Conservation (phyloP, 2,329 filamentous ascomycete species). For the Fusarium sp. region DNA sequence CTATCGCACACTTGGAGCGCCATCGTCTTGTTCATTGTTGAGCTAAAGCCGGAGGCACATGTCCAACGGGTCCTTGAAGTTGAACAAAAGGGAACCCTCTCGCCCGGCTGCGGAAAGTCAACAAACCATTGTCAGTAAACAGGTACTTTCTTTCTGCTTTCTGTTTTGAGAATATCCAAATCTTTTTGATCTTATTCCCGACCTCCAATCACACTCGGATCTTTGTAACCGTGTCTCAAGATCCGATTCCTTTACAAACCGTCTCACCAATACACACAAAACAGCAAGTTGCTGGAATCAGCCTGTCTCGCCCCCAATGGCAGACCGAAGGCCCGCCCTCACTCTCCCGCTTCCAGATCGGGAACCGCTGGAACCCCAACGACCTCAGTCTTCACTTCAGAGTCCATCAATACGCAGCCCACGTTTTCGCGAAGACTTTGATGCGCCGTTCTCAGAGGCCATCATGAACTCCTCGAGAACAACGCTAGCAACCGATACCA, state of each 20-base stretch:
- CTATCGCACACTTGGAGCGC: slow-evolving; percentile 41
- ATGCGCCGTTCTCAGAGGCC: slow-evolving; percentile 57
- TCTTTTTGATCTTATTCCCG: slow-evolving; percentile 10
- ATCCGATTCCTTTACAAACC: background rate
- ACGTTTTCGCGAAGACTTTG: slow-evolving; percentile 57
- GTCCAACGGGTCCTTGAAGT: slow-evolving; percentile 34
- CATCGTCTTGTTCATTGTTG: slow-evolving; percentile 33
- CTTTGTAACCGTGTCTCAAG: slow-evolving; percentile 24
- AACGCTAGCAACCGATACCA: slow-evolving; percentile 48
- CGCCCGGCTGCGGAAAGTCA: slow-evolving; percentile 26
- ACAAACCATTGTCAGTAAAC: slow-evolving; percentile 28
- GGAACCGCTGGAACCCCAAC: slow-evolving; percentile 42
- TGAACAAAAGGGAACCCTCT: slow-evolving; percentile 41
- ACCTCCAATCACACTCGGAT: slow-evolving; percentile 1
- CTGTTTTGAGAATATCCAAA: slow-evolving; percentile 2
- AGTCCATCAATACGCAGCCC: slow-evolving; percentile 50
- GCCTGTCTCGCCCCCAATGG: slow-evolving; percentile 44
- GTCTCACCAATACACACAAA: slow-evolving; percentile 2
- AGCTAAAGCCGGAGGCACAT: slow-evolving; percentile 44
- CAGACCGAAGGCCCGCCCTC: slow-evolving; percentile 49
- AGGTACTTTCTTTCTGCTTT: slow-evolving; percentile 14
- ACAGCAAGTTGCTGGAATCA: slow-evolving; percentile 24
- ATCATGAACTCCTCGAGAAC: slow-evolving; percentile 53
- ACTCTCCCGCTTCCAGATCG: slow-evolving; percentile 47
- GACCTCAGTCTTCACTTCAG: slow-evolving; percentile 38